Percentiles rank a stretch among this genome's conserved stretches.
phyloP scores from a whole-genome alignment of 768 basidiomycete species.

The Chalciporus pseudorubinellus region DNA sequence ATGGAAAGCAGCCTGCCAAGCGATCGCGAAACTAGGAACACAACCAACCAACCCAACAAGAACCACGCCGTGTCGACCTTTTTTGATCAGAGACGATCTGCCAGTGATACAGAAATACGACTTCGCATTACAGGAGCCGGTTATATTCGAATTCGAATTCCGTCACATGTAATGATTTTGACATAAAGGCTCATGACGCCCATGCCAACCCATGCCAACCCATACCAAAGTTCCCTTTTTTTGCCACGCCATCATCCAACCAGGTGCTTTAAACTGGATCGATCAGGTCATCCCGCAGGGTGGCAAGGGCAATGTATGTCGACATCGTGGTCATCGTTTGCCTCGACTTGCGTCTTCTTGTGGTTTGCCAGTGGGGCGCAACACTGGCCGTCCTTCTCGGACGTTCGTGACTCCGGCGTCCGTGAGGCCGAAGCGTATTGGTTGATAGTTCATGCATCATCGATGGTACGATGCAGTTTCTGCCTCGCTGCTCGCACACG shows the following conservation, averaged over 20 bases:
- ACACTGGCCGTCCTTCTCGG: slow-evolving; percentile 17
- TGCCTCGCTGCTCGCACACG: too few species aligned
- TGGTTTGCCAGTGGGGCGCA: slow-evolving; percentile 11
- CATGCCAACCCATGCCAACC: background rate
- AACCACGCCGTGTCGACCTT: slow-evolving; percentile 14
- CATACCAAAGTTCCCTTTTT: too few species aligned
- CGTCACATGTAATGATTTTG: background rate
- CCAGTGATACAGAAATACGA: slow-evolving; percentile 5
- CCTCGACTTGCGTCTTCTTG: background rate
- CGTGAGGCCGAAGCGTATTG: slow-evolving; percentile 10
- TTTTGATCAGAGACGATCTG: slow-evolving; percentile 13
- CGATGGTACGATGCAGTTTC: background rate
- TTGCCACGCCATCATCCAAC: too few species aligned
- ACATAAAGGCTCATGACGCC: slow-evolving; percentile 4
- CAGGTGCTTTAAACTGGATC: background rate
- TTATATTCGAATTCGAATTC: slow-evolving; percentile 1
- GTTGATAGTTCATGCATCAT: slow-evolving; percentile 22
- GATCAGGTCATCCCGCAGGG: slow-evolving; percentile 1
- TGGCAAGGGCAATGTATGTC: background rate
- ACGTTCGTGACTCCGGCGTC: background rate
- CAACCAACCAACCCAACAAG: slow-evolving; percentile 14
- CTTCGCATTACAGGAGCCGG: background rate
- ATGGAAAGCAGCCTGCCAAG: slow-evolving; percentile 20
- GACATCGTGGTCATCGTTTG: slow-evolving; percentile 2
- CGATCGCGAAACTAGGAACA: slow-evolving; percentile 20